Conservation (phyloP, 495 filamentous ascomycete genomes). For the Aspergillus coremiiformis region DNA sequence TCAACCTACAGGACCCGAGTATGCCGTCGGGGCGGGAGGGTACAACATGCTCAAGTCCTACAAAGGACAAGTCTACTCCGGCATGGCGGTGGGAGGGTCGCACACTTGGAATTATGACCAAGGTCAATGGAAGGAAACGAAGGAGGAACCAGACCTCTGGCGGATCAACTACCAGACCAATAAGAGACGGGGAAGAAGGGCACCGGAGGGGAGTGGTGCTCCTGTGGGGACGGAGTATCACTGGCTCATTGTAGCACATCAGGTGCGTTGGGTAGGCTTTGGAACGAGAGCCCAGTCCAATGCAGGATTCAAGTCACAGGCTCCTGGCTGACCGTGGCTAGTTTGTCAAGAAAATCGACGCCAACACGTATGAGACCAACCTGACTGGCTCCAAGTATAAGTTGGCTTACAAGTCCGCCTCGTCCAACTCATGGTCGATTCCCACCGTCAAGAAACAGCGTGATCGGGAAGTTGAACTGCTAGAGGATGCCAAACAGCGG, state of each 20-base stretch:
- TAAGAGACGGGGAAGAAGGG: constrained; percentile 24
- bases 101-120: constrained; percentile 30
- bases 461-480: constrained; percentile 27
- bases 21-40: constrained; percentile 3
- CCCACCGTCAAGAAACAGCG: constrained; percentile 29
- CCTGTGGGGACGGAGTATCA: constrained; percentile 33
- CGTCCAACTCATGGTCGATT: constrained; percentile 27
- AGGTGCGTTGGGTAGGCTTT: constrained; percentile 11
- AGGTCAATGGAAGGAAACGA: constrained; percentile 29
- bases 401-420: constrained; percentile 25
- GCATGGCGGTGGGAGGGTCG: constrained; percentile 28
- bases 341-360: constrained; percentile 31
- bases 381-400: constrained; percentile 33
- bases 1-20: not conserved
- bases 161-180: constrained; percentile 25
- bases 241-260: constrained; percentile 32
- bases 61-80: constrained; percentile 26
- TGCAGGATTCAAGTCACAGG: not conserved
- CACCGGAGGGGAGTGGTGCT: constrained; percentile 26
- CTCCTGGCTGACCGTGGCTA: not conserved
- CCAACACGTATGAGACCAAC: constrained; percentile 32
- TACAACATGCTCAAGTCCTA: constrained; percentile 27
- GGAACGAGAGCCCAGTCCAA: not conserved
- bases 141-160: constrained; percentile 30
- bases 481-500: constrained; percentile 26